Evolutionary conservation across 805 yeast genomes (phyloP), one percentile per base, ranked within the genome.

Genomic region (Cyberlindnera misumaiensis): DNA sequence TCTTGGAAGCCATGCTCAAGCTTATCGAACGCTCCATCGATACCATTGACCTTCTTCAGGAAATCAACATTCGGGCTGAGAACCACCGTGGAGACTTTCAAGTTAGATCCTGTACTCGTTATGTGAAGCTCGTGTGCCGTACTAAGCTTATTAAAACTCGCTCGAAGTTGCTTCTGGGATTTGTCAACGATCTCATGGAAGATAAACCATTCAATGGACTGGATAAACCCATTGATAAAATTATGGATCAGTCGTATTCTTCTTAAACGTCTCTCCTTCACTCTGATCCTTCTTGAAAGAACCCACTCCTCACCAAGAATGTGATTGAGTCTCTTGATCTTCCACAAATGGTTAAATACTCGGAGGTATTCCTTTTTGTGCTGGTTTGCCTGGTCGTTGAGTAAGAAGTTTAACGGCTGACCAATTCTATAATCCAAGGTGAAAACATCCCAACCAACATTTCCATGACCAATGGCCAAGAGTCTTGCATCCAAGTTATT

Each of bases 381-480:
- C 18, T 66, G 62, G 15, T 61, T 66, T 43, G 51, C 61, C 33
- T 56, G 67, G 40, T 73, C 71, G 28, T 80, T 63, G 13, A 90
- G 64, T 3, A 83, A 68, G 20, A 72, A 64, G 8, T 75, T 67
- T 31, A 83, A 55, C 1, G 83, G 83, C 11, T 65, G 48, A 10
- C 56, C 69, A 10, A 75, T 51, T 38, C 72, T 65, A 57, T 84
- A 93, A 53, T 88, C 97, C 28, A 89, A 63, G 0, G 96, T 86
- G 56, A 90, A 89, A 2, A 84, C 87, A 54, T 89, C 95, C 96
- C 96, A 89, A 1, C 96, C 96, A 36, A 76, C 61, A 22, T 78
- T 75, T 0, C 86, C 82, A 48, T 80, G 85, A 4, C 80, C 80
- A 35, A 82, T 62, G 42, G 83, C 87, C 35, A 89, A 65, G 16